Percentiles rank a stretch among this genome's conserved stretches.
These are phyloP conservation scores for Candida nemodendra DNA, from an alignment of 805 yeast genomes.

Conservation along the genomic window DNA sequence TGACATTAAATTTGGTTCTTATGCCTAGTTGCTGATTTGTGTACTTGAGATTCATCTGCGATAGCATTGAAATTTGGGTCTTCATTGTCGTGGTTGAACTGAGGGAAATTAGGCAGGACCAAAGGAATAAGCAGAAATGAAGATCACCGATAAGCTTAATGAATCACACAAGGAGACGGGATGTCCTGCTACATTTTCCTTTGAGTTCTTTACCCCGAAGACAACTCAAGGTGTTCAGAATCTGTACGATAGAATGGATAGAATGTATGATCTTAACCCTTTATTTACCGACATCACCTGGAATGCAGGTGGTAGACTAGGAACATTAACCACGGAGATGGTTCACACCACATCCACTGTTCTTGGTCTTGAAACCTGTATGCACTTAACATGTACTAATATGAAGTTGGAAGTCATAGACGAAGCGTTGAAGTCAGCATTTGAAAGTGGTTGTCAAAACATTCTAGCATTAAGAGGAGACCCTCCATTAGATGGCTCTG, in stretches of 20 bases:
- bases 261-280: constrained; percentile 92
- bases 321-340: constrained; percentile 85
- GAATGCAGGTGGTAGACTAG: constrained; percentile 95
- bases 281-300: constrained; percentile 94
- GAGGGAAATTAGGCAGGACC: not conserved
- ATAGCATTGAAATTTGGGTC: too few relatives aligned
- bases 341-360: constrained; percentile 88
- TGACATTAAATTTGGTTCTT: too few relatives aligned
- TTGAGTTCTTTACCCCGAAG: constrained; percentile 96
- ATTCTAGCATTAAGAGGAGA: constrained; percentile 95
- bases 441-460: constrained; percentile 90
- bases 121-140: constrained; percentile 32
- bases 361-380: constrained; percentile 90
- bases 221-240: constrained; percentile 96
- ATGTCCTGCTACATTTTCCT: constrained; percentile 76
- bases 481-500: constrained; percentile 77
- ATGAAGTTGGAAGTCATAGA: constrained; percentile 84
- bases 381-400: constrained; percentile 97
- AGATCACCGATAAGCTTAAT: constrained; percentile 44
- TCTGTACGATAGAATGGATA: constrained; percentile 93
- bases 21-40: too few relatives aligned
- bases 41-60: too few relatives aligned
- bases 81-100: too few relatives aligned
- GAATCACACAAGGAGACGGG: constrained; percentile 35
- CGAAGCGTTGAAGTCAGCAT: constrained; percentile 80